These are phyloP conservation scores for Mangifera indica DNA, from an alignment of 345 rosid genomes.

Conservation along the genomic window DNA sequence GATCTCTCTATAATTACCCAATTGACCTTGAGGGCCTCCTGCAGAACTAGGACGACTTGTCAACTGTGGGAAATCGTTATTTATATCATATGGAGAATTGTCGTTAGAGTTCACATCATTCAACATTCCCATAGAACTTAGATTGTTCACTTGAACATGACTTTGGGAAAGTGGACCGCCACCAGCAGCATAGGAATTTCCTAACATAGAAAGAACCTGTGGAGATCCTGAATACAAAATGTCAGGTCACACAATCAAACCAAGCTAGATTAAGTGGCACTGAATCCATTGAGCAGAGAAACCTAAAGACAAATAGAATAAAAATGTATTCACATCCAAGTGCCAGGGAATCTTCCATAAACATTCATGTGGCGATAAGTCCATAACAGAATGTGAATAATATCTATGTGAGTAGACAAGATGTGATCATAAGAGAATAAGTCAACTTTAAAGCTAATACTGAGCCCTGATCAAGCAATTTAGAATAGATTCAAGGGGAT, in stretches of 20 bases:
- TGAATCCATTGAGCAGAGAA: background rate
- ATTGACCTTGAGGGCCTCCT: constrained; percentile 97
- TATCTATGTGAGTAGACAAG: too few relatives aligned
- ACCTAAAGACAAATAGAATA: background rate
- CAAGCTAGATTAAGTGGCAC: constrained; percentile 2
- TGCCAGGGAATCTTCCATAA: background rate
- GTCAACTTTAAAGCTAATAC: too few relatives aligned
- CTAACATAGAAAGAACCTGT: constrained; percentile 84
- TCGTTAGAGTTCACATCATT: constrained; percentile 76
- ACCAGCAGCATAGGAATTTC: constrained; percentile 66
- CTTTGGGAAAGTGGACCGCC: constrained; percentile 88
- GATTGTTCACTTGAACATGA: constrained; percentile 84
- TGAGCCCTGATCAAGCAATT: too few relatives aligned
- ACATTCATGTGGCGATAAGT: too few relatives aligned
- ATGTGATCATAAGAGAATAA: too few relatives aligned
- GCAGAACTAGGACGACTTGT: constrained; percentile 96
- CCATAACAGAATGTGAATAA: too few relatives aligned
- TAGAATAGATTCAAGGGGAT: too few relatives aligned
- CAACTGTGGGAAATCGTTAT: constrained; percentile 88
- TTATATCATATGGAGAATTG: constrained; percentile 89
- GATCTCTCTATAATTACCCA: constrained; percentile 47
- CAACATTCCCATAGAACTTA: constrained; percentile 85
- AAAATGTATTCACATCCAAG: background rate
- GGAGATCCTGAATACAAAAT: constrained; percentile 72
- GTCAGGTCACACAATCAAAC: constrained; percentile 21